Conservation (phyloP, 108 stramenopile species). For the Seminavis robusta region DNA sequence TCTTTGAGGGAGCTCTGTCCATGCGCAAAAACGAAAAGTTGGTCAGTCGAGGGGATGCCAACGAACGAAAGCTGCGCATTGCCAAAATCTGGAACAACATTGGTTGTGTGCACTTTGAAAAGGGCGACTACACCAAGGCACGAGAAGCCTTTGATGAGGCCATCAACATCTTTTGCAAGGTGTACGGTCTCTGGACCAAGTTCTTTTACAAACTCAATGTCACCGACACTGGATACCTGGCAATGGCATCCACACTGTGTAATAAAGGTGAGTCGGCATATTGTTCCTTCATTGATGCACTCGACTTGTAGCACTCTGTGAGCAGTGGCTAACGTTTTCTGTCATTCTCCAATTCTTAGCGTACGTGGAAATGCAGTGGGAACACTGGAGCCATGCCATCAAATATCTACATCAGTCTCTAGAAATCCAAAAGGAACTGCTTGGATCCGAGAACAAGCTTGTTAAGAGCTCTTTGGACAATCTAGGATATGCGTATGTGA, state of each 20-base stretch:
- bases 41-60: conserved; percentile 3
- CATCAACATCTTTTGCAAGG: conserved; percentile 39
- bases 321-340: neutral
- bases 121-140: conserved; percentile 38
- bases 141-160: conserved; percentile 38
- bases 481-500: conserved; percentile 42
- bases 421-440: conserved; percentile 41
- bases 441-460: conserved; percentile 50
- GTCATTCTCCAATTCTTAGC: too few relatives aligned
- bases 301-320: neutral
- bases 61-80: conserved; percentile 44
- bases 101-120: conserved; percentile 61
- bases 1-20: conserved; percentile 46
- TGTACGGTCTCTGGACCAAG: conserved; percentile 27
- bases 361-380: conserved; percentile 49
- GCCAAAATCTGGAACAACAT: conserved; percentile 67
- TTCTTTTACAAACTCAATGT: conserved; percentile 21
- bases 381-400: conserved; percentile 36
- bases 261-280: conserved; percentile 29
- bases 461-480: conserved; percentile 53
- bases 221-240: conserved; percentile 47
- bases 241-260: conserved; percentile 64
- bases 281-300: too few relatives aligned
- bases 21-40: conserved; percentile 36
- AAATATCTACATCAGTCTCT: conserved; percentile 38